Conservation (phyloP, 2,329 filamentous ascomycete genomes). For the Blastomyces gilchristii region DNA sequence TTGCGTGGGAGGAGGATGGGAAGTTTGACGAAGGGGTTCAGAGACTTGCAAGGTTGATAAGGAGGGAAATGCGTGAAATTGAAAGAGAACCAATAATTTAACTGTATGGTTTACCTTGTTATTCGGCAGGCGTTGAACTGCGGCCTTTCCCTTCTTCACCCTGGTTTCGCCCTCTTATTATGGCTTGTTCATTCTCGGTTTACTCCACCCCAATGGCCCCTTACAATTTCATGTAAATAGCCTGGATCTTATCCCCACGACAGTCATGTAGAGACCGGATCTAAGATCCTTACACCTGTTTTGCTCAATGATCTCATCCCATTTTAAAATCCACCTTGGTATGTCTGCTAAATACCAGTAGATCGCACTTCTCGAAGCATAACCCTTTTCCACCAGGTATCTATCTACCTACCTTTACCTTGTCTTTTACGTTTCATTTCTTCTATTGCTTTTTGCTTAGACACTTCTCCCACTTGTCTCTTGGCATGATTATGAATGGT, state of each 20-base stretch:
- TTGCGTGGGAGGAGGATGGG: conserved; percentile 60
- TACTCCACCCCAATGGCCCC: background rate
- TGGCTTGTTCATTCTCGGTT: background rate
- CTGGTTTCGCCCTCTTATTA: background rate
- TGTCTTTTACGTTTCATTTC: background rate
- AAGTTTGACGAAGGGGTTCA: conserved; percentile 57
- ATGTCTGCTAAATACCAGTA: background rate
- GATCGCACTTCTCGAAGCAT: background rate
- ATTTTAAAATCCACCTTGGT: background rate
- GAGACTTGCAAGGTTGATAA: conserved; percentile 47
- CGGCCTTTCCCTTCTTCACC: background rate
- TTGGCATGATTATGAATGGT: background rate
- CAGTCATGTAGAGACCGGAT: background rate
- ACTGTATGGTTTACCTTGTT: background rate
- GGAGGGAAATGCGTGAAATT: conserved; percentile 12
- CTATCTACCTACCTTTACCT: background rate
- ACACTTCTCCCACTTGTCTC: background rate
- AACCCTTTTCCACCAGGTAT: background rate
- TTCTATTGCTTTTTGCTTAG: background rate
- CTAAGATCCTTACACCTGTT: background rate
- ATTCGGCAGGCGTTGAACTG: background rate
- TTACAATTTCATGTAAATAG: background rate
- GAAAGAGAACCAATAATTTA: background rate
- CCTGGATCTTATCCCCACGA: background rate
- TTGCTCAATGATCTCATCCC: background rate